Base-by-base conservation (phyloP, 352 stramenopile species). In the Globisporangium cederbergense region DNA sequence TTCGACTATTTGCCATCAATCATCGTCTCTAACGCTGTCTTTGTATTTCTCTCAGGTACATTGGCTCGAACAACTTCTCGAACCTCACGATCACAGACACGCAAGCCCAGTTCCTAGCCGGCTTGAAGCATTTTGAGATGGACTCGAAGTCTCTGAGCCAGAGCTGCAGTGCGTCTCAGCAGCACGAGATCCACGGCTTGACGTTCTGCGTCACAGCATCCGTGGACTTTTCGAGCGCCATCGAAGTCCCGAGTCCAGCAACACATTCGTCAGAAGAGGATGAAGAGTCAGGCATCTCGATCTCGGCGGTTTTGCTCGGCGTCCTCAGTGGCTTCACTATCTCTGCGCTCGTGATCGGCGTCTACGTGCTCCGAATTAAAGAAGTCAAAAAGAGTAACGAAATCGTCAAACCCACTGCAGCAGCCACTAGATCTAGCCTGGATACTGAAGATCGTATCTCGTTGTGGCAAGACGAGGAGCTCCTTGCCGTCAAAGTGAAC, bases 401-500 rank as follows among this genome's bases (percentile, higher is more conserved):
- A 2, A 16, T n/a, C 11, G 40, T 11, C 3, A 14, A 16, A 13
- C 40, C 11, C 3, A 45, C 5, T 45, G 40, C 40, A 45, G 40
- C 4, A 14, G 11, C 11, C 40, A 45, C 0, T 16, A 13, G 40
- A 45, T 2, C 40, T 5, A n/a, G 4, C 40, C 1, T n/a, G 13
- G 11, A 4, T 45, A 52, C 54, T 2, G 43, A 34, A 2, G 45
- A 47, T 14, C 32, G 28, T 13, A 58, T 62, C 5, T 47, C 49
- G 11, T 13, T 54, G 11, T 54, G 49, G 49, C 22, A 54, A 18
- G 49, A 54, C 22, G 22, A 36, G 10, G 40, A 20, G 36, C 40
- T 84, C 38, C 45, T 81, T 9, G 73, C 76, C 0, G 50, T 81
- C 28, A 73, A 80, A 42, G 50, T 66, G 50, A 53, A 46, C 40